Percentiles rank a stretch among this genome's conserved stretches.
Conservation (phyloP, 148 eudicot species). For the Euryodendron excelsum region DNA sequence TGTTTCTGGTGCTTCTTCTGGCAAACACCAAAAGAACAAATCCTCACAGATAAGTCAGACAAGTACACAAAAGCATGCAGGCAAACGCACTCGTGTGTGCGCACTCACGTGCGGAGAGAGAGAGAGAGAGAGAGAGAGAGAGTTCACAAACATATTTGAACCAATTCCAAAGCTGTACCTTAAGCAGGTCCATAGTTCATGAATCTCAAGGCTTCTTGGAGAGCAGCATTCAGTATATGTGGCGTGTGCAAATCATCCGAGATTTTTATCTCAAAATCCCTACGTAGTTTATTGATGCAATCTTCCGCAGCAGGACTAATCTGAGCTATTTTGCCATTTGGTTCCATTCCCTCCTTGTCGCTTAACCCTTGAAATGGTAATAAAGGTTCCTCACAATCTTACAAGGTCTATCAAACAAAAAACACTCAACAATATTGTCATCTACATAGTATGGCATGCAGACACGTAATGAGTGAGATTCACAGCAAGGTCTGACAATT, state of each 20-base stretch:
- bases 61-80: no score
- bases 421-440: background rate
- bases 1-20: constrained; percentile 74
- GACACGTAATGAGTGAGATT: background rate
- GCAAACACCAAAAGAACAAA: constrained; percentile 19
- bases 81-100: no score
- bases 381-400: constrained; percentile 61
- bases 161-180: constrained; percentile 39
- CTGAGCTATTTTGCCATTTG: constrained; percentile 31
- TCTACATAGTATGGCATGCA: background rate
- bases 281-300: constrained; percentile 44
- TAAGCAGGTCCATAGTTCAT: constrained; percentile 55
- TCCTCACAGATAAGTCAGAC: background rate
- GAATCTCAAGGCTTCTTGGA: constrained; percentile 54
- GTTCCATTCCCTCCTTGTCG: constrained; percentile 25
- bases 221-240: constrained; percentile 53
- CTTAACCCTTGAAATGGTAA: constrained; percentile 31
- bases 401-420: constrained; percentile 52
- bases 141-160: background rate
- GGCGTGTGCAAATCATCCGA: constrained; percentile 82
- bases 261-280: constrained; percentile 55
- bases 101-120: background rate
- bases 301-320: constrained; percentile 47
- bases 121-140: background rate
- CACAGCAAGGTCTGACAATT: background rate